phyloP scores from a whole-genome alignment of 352 stramenopile genomes.

The Phytopythium vexans region DNA sequence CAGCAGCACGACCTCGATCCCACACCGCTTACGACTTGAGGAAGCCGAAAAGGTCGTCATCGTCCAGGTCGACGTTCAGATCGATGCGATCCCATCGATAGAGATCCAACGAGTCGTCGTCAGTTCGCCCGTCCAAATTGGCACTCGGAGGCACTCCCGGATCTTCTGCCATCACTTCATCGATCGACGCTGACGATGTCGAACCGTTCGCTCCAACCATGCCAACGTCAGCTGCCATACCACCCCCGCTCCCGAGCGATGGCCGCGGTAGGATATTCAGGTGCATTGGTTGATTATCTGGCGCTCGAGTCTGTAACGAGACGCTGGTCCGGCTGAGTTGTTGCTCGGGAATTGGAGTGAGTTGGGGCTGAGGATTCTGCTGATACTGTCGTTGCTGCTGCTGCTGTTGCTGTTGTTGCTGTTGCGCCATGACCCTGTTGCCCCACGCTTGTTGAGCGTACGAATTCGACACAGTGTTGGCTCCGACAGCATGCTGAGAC shows the following conservation, averaged over 20 bases:
- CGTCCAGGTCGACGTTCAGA: slow-evolving; percentile 77
- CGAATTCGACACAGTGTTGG: background rate
- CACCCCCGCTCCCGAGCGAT: background rate
- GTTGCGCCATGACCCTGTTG: slow-evolving; percentile 5
- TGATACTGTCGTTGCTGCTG: slow-evolving; percentile 19
- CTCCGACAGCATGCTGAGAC: slow-evolving; percentile 39
- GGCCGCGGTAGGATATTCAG: slow-evolving; percentile 5
- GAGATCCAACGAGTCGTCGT: slow-evolving; percentile 62
- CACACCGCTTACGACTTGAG: slow-evolving; percentile 57
- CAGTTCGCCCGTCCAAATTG: slow-evolving; percentile 16
- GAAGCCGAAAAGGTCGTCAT: slow-evolving; percentile 86
- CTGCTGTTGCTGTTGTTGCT: slow-evolving; percentile 16
- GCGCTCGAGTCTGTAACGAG: background rate
- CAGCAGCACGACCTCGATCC: background rate
- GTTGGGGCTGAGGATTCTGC: background rate
- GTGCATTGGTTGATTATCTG: background rate
- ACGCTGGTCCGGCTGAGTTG: background rate
- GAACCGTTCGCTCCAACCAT: background rate
- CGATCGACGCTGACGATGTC: background rate
- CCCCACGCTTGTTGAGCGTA: slow-evolving; percentile 9
- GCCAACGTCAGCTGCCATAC: background rate
- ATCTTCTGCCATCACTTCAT: slow-evolving; percentile 5
- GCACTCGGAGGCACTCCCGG: background rate
- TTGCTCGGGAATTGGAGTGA: background rate
- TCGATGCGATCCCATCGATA: slow-evolving; percentile 83